phyloP scores from a whole-genome alignment of 768 basidiomycete genomes.

The Rhizopogon salebrosus region DNA sequence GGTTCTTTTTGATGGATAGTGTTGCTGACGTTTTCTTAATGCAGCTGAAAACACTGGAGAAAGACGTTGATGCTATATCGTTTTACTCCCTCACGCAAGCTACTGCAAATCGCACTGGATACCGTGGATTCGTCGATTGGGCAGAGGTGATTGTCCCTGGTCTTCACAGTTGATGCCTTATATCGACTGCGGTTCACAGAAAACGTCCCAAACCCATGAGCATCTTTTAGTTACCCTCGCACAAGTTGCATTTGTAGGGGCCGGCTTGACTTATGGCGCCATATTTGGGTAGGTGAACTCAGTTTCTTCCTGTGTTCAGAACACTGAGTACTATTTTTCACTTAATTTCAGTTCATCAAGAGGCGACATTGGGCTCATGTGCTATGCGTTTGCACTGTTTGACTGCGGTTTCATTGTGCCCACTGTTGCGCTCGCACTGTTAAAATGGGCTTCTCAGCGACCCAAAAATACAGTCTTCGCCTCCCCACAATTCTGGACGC shows the following conservation, averaged over 20 bases:
- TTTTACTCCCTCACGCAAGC: constrained; percentile 14
- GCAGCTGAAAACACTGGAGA: constrained; percentile 2
- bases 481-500: constrained; percentile 21
- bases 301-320: not conserved
- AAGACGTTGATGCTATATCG: not conserved
- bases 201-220: constrained; percentile 6
- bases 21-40: not conserved
- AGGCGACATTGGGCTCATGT: constrained; percentile 21
- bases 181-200: not conserved
- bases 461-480: constrained; percentile 17
- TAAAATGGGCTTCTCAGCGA: constrained; percentile 15
- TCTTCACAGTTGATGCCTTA: not conserved
- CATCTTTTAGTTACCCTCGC: constrained; percentile 1
- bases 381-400: constrained; percentile 24
- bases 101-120: constrained; percentile 13
- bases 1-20: not conserved
- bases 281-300: constrained; percentile 16
- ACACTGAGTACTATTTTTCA: not conserved
- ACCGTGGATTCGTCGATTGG: constrained; percentile 19
- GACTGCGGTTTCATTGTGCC: constrained; percentile 21
- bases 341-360: constrained; percentile 13
- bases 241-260: constrained; percentile 11
- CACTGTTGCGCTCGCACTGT: constrained; percentile 12
- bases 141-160: constrained; percentile 7
- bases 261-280: constrained; percentile 21